Evolutionary conservation across 331 rosid species (phyloP).

Genomic region (Erythrophleum ivorense): DNA sequence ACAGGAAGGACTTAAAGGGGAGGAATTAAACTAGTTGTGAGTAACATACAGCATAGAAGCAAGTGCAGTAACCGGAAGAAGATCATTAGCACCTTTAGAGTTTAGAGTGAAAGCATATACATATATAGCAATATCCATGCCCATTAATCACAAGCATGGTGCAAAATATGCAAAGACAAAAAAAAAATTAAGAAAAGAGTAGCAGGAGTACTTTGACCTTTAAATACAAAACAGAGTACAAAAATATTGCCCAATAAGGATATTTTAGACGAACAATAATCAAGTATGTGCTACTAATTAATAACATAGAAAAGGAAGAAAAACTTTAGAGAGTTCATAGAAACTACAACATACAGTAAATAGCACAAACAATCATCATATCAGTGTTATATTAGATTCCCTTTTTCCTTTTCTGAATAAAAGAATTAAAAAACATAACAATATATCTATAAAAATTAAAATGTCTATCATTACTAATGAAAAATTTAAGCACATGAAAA

Average conservation of each 20-base stretch:
- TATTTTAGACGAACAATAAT: background rate
- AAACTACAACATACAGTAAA: background rate
- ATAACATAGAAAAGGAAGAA: background rate
- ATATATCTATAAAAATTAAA: background rate
- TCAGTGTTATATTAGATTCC: background rate
- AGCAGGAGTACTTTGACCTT: background rate
- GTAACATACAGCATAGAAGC: background rate
- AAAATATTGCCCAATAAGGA: background rate
- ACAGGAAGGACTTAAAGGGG: background rate
- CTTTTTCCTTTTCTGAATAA: background rate
- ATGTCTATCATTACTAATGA: background rate
- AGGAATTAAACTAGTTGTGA: constrained; percentile 13
- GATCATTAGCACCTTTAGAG: background rate
- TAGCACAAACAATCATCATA: background rate
- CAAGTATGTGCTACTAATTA: background rate
- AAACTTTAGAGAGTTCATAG: background rate
- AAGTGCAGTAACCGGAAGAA: constrained; percentile 3
- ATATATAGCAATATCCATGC: background rate
- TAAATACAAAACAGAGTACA: background rate
- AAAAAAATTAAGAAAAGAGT: background rate
- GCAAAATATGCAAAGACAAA: background rate
- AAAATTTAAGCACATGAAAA: background rate
- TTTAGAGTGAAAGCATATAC: background rate
- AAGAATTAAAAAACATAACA: background rate
- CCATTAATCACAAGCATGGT: background rate